Evolutionary conservation across 306 rosid species (phyloP).

Genomic region (Cucumis cinereus): DNA sequence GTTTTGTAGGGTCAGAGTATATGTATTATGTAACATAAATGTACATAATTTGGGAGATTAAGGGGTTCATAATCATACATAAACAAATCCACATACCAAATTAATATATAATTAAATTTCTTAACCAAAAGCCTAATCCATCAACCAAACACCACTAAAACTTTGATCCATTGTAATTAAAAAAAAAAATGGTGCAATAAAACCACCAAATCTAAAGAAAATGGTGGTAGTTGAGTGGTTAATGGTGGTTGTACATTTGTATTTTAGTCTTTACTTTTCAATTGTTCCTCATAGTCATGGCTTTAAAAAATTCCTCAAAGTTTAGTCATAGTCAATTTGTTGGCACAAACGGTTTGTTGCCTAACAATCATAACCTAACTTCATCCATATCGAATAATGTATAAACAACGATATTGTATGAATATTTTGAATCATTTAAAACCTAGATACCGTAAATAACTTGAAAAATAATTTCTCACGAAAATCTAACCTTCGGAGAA

Average conservation of each 20-base stretch:
- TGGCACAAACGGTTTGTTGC: not conserved
- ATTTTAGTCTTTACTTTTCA: not conserved
- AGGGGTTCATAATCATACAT: not conserved
- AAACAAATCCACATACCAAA: not conserved
- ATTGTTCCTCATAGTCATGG: not conserved
- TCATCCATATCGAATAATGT: not conserved
- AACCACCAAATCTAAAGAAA: constrained; percentile 2
- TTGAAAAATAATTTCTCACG: no score
- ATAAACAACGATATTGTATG: no score
- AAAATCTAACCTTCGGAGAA: no score
- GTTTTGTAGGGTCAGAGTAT: no score
- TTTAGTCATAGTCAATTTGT: not conserved
- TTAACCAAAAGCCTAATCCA: not conserved
- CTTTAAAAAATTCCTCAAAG: not conserved
- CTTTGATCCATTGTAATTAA: not conserved
- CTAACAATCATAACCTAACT: constrained; percentile 3
- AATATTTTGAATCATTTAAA: no score
- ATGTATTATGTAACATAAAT: no score
- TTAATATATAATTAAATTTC: not conserved
- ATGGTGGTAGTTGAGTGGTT: constrained; percentile 25
- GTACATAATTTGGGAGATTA: not conserved
- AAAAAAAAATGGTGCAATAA: not conserved
- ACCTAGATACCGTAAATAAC: no score
- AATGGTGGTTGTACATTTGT: constrained; percentile 4
- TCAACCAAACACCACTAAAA: not conserved